These are phyloP conservation scores for Fragaria nilgerrensis DNA, from an alignment of 306 rosid species.

Conservation along the genomic window DNA sequence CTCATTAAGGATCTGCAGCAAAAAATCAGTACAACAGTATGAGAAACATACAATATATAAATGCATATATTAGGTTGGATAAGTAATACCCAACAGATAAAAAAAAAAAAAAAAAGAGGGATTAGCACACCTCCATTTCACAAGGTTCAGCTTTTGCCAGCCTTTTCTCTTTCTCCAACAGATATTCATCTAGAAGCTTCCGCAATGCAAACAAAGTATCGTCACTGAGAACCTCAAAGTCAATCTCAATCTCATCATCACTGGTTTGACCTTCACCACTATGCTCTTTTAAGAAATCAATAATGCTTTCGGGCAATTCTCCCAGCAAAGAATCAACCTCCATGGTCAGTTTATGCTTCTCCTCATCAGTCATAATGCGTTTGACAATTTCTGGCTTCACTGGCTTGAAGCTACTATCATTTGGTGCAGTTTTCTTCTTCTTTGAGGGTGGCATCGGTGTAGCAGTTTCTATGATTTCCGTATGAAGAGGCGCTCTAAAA, in stretches of 20 bases:
- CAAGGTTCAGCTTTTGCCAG: slow-evolving; percentile 53
- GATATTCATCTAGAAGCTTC: slow-evolving; percentile 69
- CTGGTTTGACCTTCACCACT: slow-evolving; percentile 48
- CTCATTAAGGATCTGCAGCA: slow-evolving; percentile 59
- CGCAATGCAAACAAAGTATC: slow-evolving; percentile 64
- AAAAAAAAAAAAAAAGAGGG: neutral
- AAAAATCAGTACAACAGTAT: slow-evolving; percentile 17
- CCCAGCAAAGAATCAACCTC: slow-evolving; percentile 67
- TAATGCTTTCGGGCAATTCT: slow-evolving; percentile 72
- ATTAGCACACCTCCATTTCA: slow-evolving; percentile 69
- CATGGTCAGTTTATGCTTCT: slow-evolving; percentile 59
- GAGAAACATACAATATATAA: neutral
- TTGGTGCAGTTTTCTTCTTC: slow-evolving; percentile 49
- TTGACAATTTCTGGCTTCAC: slow-evolving; percentile 38
- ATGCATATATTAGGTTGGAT: neutral
- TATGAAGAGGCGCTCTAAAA: slow-evolving; percentile 27
- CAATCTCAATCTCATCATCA: slow-evolving; percentile 91
- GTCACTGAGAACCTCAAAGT: slow-evolving; percentile 73
- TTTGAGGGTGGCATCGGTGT: slow-evolving; percentile 47
- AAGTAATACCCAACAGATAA: neutral
- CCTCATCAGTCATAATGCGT: slow-evolving; percentile 53
- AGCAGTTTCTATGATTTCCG: slow-evolving; percentile 41
- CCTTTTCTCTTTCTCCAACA: slow-evolving; percentile 58
- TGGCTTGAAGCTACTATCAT: slow-evolving; percentile 36
- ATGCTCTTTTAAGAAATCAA: slow-evolving; percentile 73